phyloP scores from a whole-genome alignment of 768 basidiomycete species.

The Xanthoconium purpureum region DNA sequence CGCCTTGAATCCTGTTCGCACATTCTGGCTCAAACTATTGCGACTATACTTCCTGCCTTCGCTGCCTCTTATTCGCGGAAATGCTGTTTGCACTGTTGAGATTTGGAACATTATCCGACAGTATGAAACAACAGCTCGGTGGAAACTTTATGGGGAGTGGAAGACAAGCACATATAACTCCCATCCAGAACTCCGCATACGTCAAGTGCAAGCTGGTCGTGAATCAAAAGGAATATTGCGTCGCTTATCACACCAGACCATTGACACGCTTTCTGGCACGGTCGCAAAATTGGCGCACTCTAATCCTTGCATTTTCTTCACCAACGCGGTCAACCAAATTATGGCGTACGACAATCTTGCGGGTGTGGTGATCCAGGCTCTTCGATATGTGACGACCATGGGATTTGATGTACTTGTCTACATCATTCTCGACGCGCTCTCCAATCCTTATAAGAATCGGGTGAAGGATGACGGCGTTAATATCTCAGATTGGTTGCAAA shows the following conservation, averaged over 20 bases:
- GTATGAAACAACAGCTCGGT: conserved; percentile 77
- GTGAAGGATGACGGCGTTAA: conserved; percentile 93
- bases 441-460: conserved; percentile 75
- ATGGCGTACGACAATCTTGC: conserved; percentile 96
- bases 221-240: conserved; percentile 89
- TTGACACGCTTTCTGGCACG: conserved; percentile 79
- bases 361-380: conserved; percentile 82
- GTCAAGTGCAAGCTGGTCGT: conserved; percentile 77
- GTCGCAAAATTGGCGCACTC: conserved; percentile 93
- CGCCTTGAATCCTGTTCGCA: conserved; percentile 55
- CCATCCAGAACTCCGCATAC: conserved; percentile 77
- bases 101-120: conserved; percentile 87
- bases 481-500: conserved; percentile 87
- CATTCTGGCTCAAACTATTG: conserved; percentile 82
- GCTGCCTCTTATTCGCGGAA: conserved; percentile 77
- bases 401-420: conserved; percentile 93
- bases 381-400: conserved; percentile 87
- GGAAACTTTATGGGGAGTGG: conserved; percentile 97
- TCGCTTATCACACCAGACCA: conserved; percentile 79
- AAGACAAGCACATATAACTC: conserved; percentile 66
- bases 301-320: conserved; percentile 90
- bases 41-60: conserved; percentile 84
- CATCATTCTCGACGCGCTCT: conserved; percentile 80
- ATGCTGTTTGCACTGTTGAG: conserved; percentile 87
- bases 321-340: conserved; percentile 86